Evolutionary conservation across 2,329 filamentous ascomycete genomes (phyloP), one percentile per base, ranked within the genome.

Genomic region (Curvularia eragrostidis): DNA sequence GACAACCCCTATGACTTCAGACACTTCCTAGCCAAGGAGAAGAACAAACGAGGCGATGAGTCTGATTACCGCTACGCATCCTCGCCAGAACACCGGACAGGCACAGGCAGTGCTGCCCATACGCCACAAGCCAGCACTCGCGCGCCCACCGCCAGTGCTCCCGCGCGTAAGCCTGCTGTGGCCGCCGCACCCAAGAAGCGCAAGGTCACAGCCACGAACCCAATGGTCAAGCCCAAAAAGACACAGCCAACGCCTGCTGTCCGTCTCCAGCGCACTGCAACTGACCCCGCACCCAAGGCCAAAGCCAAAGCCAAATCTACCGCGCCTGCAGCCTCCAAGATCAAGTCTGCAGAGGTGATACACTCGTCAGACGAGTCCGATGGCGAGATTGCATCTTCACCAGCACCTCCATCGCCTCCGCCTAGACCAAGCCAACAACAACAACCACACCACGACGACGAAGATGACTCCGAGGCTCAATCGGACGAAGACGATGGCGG

Each of bases 1-100:
- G 63, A 71, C 61, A 83, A 83, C 58, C 81, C 81, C 0, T 83
- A 78, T 65, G 81, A 83, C 64, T 82, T 78, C 63, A 69, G 81
- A n/a, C 80, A 82, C 54, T 82, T 80, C 64, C 62, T 83, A 34
- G 57, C 48, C 41, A 69, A 63, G 21, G 69, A 66, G 5, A 67
- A 68, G 54, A 64, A 65, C 28, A 77, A 74, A 63, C 67, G 69
- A 15, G 69, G 65, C 63, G 70, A 75, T 26, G 71, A 71, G n/a
- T 71, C 66, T 1, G 72, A 74, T 10, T 71, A 69, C 41, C 64
- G 61, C 7, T 63, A 61, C 21, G 65, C 67, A 0, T 67, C 63
- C 10, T 72, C 68, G 3, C 73, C 75, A 48, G 74, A 75, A 54
- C 68, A 67, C 43, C 55, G 66, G 12, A 63, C 69, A 7, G 70